A percentile compares a stretch with the other conserved stretches of the same genome.
Conservation (phyloP, 2,329 filamentous ascomycete genomes). For the Pseudogymnoascus sp. region DNA sequence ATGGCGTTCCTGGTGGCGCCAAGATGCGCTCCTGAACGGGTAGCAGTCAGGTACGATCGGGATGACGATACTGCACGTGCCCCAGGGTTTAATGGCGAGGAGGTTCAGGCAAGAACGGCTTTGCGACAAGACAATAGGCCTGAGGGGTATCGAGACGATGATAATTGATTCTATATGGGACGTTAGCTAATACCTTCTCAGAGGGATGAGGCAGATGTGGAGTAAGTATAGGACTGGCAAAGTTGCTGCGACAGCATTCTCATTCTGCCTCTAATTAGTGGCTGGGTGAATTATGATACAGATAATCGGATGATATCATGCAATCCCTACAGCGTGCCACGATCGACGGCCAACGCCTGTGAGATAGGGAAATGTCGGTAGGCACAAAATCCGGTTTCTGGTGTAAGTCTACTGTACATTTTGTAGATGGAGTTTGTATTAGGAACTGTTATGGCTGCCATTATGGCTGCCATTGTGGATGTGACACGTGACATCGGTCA, state of each 20-base stretch:
- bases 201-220: not conserved
- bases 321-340: not conserved
- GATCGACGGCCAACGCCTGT: not conserved
- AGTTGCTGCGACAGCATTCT: not conserved
- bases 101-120: not conserved
- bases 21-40: not conserved
- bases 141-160: not conserved
- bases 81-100: not conserved
- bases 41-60: slow-evolving; percentile 1
- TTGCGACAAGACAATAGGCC: not conserved
- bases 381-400: not conserved
- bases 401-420: not conserved
- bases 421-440: not conserved
- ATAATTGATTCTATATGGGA: not conserved
- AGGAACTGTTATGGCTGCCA: not conserved
- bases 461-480: not conserved
- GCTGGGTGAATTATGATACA: not conserved
- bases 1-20: slow-evolving; percentile 4
- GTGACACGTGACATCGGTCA: not conserved
- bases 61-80: slow-evolving; percentile 2
- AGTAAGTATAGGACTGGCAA: not conserved
- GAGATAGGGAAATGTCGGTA: not conserved
- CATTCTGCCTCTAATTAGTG: not conserved
- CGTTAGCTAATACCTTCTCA: not conserved
- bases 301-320: not conserved